Evolutionary conservation across 805 yeast genomes (phyloP).

Genomic region (Candida multigemmis): DNA sequence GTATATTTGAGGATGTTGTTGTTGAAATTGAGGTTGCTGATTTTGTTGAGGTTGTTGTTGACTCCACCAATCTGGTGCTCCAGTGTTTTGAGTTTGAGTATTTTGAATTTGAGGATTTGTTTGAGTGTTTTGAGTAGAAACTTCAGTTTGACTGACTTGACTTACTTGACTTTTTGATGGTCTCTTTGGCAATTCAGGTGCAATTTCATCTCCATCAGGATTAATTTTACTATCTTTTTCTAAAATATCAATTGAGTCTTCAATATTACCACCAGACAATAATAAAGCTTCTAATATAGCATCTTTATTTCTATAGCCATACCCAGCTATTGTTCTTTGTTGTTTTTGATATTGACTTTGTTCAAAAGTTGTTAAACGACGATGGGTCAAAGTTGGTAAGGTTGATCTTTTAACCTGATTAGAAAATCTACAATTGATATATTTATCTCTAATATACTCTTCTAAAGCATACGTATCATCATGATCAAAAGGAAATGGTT

Average conservation of each 20-base stretch:
- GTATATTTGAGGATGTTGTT: conserved; percentile 39
- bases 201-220: conserved; percentile 28
- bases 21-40: conserved; percentile 9
- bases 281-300: conserved; percentile 55
- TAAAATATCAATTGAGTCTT: conserved; percentile 50
- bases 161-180: no score
- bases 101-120: no score
- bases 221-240: conserved; percentile 27
- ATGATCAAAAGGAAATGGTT: conserved; percentile 67
- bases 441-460: conserved; percentile 57
- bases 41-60: conserved; percentile 20
- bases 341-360: conserved; percentile 41
- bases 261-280: conserved; percentile 49
- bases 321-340: conserved; percentile 33
- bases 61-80: conserved; percentile 25
- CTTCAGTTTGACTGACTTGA: conserved; percentile 8
- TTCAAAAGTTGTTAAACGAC: conserved; percentile 47
- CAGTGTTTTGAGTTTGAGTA: no score
- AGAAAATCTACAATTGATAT: conserved; percentile 48
- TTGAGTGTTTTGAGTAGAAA: conserved; percentile 13
- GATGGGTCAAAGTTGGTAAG: conserved; percentile 37
- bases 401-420: conserved; percentile 5
- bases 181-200: conserved; percentile 40
- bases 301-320: conserved; percentile 53
- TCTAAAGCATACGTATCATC: conserved; percentile 50